phyloP scores from a whole-genome alignment of 805 yeast species.

The Saturnispora ahearnii region DNA sequence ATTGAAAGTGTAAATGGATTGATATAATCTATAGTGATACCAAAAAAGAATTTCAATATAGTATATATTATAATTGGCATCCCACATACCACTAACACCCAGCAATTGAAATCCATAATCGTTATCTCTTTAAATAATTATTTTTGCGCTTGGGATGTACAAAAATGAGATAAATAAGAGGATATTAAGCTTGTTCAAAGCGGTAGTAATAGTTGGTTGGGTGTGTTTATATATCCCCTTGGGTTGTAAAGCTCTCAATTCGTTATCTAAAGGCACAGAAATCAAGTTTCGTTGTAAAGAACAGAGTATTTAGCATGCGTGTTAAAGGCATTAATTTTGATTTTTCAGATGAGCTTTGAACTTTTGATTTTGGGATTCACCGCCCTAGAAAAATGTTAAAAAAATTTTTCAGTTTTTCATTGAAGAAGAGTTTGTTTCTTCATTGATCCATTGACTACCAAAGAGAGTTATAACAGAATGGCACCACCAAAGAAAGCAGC shows the following conservation, averaged over 20 bases:
- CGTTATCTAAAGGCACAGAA: background rate
- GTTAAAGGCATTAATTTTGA: background rate
- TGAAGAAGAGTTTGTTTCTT: background rate
- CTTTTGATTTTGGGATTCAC: background rate
- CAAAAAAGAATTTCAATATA: background rate
- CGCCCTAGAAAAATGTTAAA: background rate
- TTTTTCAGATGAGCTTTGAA: background rate
- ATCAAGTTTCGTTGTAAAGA: background rate
- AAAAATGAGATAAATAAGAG: background rate
- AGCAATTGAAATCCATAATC: background rate
- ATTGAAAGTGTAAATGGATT: constrained; percentile 10
- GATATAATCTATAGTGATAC: background rate
- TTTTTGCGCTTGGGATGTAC: background rate
- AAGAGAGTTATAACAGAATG: constrained; percentile 27
- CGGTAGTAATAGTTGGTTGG: too few species aligned
- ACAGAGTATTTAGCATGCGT: background rate
- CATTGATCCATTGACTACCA: background rate
- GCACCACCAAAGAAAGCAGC: constrained; percentile 49
- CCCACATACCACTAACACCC: background rate
- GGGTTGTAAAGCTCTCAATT: background rate
- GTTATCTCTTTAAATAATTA: background rate
- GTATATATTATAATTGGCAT: background rate
- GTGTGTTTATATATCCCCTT: background rate
- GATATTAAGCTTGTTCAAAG: background rate
- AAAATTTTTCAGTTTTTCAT: background rate